phyloP scores from a whole-genome alignment of 164 flowering plant species.

The Annona squamosa region DNA sequence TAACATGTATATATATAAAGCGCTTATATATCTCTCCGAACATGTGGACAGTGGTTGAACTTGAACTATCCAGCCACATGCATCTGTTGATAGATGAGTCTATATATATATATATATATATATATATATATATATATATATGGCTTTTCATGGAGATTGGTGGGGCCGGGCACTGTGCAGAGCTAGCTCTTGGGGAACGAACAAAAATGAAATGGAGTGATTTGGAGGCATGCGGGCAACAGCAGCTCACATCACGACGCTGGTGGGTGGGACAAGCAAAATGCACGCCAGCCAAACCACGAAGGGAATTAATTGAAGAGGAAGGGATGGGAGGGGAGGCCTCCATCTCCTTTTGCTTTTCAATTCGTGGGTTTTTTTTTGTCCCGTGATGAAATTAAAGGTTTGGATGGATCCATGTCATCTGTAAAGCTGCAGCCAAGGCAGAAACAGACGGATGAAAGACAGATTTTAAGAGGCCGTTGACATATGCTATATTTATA shows the following conservation, averaged over 20 bases:
- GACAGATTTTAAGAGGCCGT: not conserved
- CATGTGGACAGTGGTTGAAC: too few relatives aligned
- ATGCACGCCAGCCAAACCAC: slow-evolving; percentile 3
- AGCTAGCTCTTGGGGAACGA: not conserved
- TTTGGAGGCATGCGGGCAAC: not conserved
- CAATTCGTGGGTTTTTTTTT: not conserved
- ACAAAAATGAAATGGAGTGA: not conserved
- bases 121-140: too few relatives aligned
- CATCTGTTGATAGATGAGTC: too few relatives aligned
- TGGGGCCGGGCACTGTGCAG: too few relatives aligned
- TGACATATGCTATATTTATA: not conserved
- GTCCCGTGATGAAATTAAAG: not conserved
- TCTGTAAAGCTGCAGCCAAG: not conserved
- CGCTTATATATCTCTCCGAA: too few relatives aligned
- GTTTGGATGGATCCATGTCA: not conserved
- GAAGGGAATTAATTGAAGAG: not conserved
- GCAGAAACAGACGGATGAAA: not conserved
- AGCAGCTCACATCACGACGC: not conserved
- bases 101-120: too few relatives aligned
- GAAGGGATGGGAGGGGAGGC: too few relatives aligned
- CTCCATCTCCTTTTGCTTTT: not conserved
- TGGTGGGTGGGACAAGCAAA: not conserved
- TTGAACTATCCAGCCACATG: too few relatives aligned
- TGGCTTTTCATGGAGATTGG: too few relatives aligned
- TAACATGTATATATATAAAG: too few relatives aligned